These are phyloP conservation scores for Tricholoma flavovirens DNA, from an alignment of 768 basidiomycete genomes.

Conservation along the genomic window DNA sequence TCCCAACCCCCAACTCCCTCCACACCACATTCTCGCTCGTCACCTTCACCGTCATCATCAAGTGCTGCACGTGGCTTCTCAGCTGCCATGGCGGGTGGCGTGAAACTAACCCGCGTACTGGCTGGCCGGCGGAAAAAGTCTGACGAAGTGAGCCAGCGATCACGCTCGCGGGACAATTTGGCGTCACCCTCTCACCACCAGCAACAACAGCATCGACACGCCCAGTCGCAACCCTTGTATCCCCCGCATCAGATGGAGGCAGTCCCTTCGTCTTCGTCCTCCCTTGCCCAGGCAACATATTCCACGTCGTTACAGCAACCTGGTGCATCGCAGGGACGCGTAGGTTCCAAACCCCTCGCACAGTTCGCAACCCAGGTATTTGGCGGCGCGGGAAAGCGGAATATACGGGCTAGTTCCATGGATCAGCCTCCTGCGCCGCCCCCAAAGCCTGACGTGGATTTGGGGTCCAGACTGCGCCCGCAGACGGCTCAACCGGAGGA, in stretches of 20 bases:
- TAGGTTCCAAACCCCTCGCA: conserved; percentile 30
- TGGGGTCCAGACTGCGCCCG: background rate
- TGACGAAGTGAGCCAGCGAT: conserved; percentile 33
- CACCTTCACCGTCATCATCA: conserved; percentile 13
- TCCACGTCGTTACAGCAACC: background rate
- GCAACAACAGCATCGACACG: conserved; percentile 1
- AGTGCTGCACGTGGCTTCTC: conserved; percentile 27
- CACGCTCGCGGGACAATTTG: conserved; percentile 8
- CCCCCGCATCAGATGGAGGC: conserved; percentile 16
- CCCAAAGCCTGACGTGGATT: conserved; percentile 9
- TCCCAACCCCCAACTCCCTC: conserved; percentile 10
- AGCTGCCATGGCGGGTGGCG: conserved; percentile 38
- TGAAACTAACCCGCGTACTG: conserved; percentile 55
- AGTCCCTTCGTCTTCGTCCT: conserved; percentile 20
- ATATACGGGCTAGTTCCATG: conserved; percentile 4
- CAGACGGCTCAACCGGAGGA: conserved; percentile 17
- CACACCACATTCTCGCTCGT: conserved; percentile 13
- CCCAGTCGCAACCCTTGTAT: background rate
- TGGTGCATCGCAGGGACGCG: conserved; percentile 2
- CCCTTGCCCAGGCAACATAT: conserved; percentile 17
- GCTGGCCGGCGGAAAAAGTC: conserved; percentile 53
- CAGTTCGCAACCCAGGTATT: conserved; percentile 46
- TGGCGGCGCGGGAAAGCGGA: conserved; percentile 15
- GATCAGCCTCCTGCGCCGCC: conserved; percentile 15
- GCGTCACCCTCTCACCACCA: background rate